Percentiles rank a stretch among this genome's conserved stretches.
Evolutionary conservation across 2,329 filamentous ascomycete species (phyloP).

Genomic region (Clonostachys solani): DNA sequence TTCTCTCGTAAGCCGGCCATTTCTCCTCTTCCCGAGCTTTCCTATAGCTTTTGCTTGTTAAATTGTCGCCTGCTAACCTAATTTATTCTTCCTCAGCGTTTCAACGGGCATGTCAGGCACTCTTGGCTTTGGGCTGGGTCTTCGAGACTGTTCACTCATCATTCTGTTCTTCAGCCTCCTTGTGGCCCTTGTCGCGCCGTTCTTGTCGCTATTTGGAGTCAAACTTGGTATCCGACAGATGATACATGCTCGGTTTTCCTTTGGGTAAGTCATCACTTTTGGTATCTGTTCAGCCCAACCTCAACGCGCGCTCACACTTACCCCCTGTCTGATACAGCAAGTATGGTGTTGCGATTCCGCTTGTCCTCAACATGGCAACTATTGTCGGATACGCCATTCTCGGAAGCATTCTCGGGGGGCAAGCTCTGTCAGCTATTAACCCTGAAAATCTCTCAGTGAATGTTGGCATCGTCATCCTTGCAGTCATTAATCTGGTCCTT

Average conservation of each 20-base stretch:
- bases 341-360: slow-evolving; percentile 53
- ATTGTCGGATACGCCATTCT: slow-evolving; percentile 61
- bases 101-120: slow-evolving; percentile 62
- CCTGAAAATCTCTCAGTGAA: slow-evolving; percentile 41
- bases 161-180: slow-evolving; percentile 63
- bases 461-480: slow-evolving; percentile 58
- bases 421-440: slow-evolving; percentile 50
- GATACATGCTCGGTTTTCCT: slow-evolving; percentile 60
- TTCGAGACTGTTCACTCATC: slow-evolving; percentile 52
- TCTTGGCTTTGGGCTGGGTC: slow-evolving; percentile 44
- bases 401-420: slow-evolving; percentile 56
- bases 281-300: too few relatives aligned
- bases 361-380: slow-evolving; percentile 59
- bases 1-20: slow-evolving; percentile 27
- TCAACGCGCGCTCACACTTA: too few relatives aligned
- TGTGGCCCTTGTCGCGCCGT: slow-evolving; percentile 48
- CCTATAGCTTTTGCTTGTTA: too few relatives aligned
- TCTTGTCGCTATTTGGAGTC: slow-evolving; percentile 52
- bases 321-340: slow-evolving; percentile 7
- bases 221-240: slow-evolving; percentile 64
- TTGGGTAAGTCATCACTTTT: slow-evolving; percentile 41
- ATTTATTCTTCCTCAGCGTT: slow-evolving; percentile 30
- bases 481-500: slow-evolving; percentile 50
- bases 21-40: too few relatives aligned
- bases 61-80: too few relatives aligned